Conservation (phyloP, 345 rosid genomes). For the Trapa incisa region DNA sequence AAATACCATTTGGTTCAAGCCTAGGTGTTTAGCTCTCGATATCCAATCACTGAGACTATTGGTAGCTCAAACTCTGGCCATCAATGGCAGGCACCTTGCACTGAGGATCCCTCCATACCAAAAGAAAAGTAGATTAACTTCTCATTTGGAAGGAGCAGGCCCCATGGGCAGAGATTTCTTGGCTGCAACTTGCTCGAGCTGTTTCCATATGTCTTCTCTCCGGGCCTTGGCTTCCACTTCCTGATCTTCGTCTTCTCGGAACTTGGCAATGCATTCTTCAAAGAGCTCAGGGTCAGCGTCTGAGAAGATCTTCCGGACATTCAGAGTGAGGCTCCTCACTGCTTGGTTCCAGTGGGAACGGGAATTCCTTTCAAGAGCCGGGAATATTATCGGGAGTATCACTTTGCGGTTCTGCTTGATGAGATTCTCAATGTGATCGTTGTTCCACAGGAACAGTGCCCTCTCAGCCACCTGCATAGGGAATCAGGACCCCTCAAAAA, state of each 20-base stretch:
- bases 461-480: conserved; percentile 64
- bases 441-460: conserved; percentile 81
- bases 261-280: conserved; percentile 54
- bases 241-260: conserved; percentile 47
- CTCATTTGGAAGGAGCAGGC: conserved; percentile 20
- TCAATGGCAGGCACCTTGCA: neutral
- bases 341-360: conserved; percentile 77
- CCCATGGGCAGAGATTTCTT: conserved; percentile 37
- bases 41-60: neutral
- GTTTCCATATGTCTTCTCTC: conserved; percentile 56
- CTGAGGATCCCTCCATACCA: neutral
- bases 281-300: conserved; percentile 62
- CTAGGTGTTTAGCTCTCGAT: neutral
- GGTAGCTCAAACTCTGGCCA: neutral
- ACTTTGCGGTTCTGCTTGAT: conserved; percentile 59
- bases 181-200: conserved; percentile 59
- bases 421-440: conserved; percentile 73
- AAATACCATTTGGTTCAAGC: neutral
- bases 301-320: conserved; percentile 62
- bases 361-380: conserved; percentile 58
- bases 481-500: neutral
- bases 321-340: conserved; percentile 63
- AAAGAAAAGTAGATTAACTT: neutral
- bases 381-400: conserved; percentile 68
- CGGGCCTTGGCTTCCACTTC: conserved; percentile 34